Conservation (phyloP, 805 yeast species). For the Candida multigemmis region DNA sequence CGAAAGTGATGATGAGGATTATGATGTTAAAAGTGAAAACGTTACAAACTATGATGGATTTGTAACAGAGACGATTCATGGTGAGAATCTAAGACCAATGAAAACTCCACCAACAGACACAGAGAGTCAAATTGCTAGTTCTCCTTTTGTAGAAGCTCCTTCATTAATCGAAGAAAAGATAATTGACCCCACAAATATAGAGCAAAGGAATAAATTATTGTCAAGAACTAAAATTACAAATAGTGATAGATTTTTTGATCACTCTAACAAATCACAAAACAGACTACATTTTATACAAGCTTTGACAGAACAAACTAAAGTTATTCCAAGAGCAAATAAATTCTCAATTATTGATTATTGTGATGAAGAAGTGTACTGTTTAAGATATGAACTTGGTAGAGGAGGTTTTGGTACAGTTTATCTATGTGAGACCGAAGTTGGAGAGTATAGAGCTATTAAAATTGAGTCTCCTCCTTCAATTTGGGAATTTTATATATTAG, state of each 20-base stretch:
- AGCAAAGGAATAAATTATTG: slow-evolving; percentile 29
- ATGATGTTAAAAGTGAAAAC: slow-evolving; percentile 12
- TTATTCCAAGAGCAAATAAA: slow-evolving; percentile 22
- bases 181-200: slow-evolving; percentile 35
- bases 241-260: too few species aligned
- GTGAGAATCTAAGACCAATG: slow-evolving; percentile 4
- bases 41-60: slow-evolving; percentile 34
- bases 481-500: slow-evolving; percentile 78
- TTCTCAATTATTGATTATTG: slow-evolving; percentile 35
- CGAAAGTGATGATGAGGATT: slow-evolving; percentile 21
- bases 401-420: slow-evolving; percentile 81
- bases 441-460: slow-evolving; percentile 57
- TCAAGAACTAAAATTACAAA: slow-evolving; percentile 10
- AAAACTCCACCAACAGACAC: slow-evolving; percentile 21
- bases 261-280: too few species aligned
- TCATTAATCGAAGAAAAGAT: neutral
- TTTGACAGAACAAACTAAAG: slow-evolving; percentile 19
- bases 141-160: slow-evolving; percentile 34
- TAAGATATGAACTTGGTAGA: slow-evolving; percentile 54
- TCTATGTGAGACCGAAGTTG: slow-evolving; percentile 52
- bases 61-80: slow-evolving; percentile 40
- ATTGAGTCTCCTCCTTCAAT: slow-evolving; percentile 58
- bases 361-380: slow-evolving; percentile 36
- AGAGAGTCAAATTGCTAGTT: slow-evolving; percentile 24
- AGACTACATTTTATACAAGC: slow-evolving; percentile 8